Percentiles rank a stretch among this genome's conserved stretches.
Evolutionary conservation across 2,329 filamentous ascomycete species (phyloP).

Genomic region (Aureobasidium sp.): DNA sequence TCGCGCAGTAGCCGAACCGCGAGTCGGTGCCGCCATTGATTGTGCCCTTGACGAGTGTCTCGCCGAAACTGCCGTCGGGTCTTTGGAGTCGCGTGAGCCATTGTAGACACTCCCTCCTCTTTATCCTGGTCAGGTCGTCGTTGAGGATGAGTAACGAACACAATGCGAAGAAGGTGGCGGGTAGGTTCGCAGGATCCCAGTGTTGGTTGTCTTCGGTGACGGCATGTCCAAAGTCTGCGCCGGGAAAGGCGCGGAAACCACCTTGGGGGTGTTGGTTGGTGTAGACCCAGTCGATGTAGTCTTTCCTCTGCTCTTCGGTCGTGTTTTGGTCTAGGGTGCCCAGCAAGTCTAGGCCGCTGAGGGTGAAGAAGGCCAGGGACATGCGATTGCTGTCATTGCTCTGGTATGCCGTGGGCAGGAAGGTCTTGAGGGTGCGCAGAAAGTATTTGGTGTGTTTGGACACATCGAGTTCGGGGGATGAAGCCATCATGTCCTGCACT

Average conservation of each 20-base stretch:
- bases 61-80: slow-evolving; percentile 82
- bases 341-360: slow-evolving; percentile 79
- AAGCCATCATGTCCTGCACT: slow-evolving; percentile 5
- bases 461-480: slow-evolving; percentile 8
- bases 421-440: slow-evolving; percentile 75
- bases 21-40: slow-evolving; percentile 78
- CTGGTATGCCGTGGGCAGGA: slow-evolving; percentile 71
- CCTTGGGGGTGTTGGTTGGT: slow-evolving; percentile 76
- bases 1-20: slow-evolving; percentile 80
- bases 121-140: slow-evolving; percentile 56
- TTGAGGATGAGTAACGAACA: slow-evolving; percentile 61
- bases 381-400: slow-evolving; percentile 86
- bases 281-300: slow-evolving; percentile 71
- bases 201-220: slow-evolving; percentile 46
- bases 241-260: slow-evolving; percentile 83
- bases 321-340: slow-evolving; percentile 53
- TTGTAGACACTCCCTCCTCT: slow-evolving; percentile 57
- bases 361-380: slow-evolving; percentile 80
- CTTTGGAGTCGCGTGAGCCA: slow-evolving; percentile 77
- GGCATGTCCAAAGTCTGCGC: slow-evolving; percentile 48
- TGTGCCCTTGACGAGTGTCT: slow-evolving; percentile 56
- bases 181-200: slow-evolving; percentile 74
- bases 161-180: slow-evolving; percentile 84
- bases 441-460: slow-evolving; percentile 61
- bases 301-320: slow-evolving; percentile 46